Base-by-base conservation (phyloP, 164 flowering plant species). In the Vitis riparia region DNA sequence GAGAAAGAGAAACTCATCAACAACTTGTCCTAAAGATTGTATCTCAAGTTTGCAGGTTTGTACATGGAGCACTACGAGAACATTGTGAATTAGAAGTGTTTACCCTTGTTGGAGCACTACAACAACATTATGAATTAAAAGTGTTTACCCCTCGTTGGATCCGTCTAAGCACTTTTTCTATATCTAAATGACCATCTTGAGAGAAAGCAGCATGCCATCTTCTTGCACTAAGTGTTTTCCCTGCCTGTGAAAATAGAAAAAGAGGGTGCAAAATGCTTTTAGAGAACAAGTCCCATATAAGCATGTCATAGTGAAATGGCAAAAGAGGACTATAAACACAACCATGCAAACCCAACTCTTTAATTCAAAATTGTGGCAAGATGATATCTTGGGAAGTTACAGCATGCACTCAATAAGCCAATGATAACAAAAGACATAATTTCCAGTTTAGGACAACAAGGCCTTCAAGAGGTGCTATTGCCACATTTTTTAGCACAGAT, bases 81-180 rank as follows among this genome's bases (percentile, higher is more conserved):
- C 15, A 53, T 27, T 13, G 49, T 29, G 62, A 23, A 55, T 11
- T 8, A 32, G n/a, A 30, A 32, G 37, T 37, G 44, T 37, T 37
- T 37, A 37, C 44, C 44, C 44, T 37, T 6, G 7, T 37, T 37
- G 44, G 44, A 37, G 44, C 44, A 37, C 44, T 32, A n/a, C 55
- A 65, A n/a, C 17, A 5, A 29, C 32, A 59, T 48, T 37, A 49
- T 37, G 9, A 48, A 49, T 16, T 13, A 23, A 11, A 52, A 52
- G 17, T 55, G n/a, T 73, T 68, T 85, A 94, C 97, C 90, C 98
- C 98, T 56, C 91, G 82, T 62, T 92, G 97, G 71, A 92, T 92
- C 57, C 97, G 85, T 37, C 87, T 79, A 51, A 94, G 90, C 55
- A 88, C 93, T 82, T 86, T 89, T 11, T 85, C 91, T 23, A 94